Percentiles rank a stretch among this genome's conserved stretches.
Evolutionary conservation across 140 eudicot species (phyloP).

Genomic region (Senecio squalidus): DNA sequence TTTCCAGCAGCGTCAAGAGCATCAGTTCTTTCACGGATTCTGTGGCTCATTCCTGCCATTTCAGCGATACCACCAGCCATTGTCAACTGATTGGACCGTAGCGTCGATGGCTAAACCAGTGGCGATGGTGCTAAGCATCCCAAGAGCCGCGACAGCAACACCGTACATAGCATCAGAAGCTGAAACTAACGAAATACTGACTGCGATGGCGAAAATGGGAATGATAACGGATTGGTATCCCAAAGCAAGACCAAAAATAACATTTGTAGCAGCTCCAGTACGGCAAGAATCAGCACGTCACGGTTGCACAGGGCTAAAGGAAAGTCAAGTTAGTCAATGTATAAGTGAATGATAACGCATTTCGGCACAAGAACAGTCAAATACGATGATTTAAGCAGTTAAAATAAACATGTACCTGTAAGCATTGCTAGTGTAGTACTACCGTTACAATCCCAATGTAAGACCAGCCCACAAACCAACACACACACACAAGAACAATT

Average conservation of each 20-base stretch:
- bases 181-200: constrained; percentile 58
- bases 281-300: constrained; percentile 80
- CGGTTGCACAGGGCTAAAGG: constrained; percentile 61
- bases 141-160: constrained; percentile 66
- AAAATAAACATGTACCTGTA: constrained; percentile 33
- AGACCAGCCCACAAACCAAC: constrained; percentile 65
- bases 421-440: constrained; percentile 56
- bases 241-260: constrained; percentile 65
- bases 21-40: constrained; percentile 61
- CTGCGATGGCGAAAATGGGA: constrained; percentile 57
- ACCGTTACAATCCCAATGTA: constrained; percentile 44
- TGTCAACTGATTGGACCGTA: constrained; percentile 75
- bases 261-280: constrained; percentile 70
- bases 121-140: constrained; percentile 74
- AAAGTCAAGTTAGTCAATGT: constrained; percentile 11
- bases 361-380: neutral
- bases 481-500: constrained; percentile 45
- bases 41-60: constrained; percentile 71
- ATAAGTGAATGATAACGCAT: neutral
- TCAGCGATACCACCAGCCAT: constrained; percentile 70
- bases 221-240: constrained; percentile 62
- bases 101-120: constrained; percentile 70
- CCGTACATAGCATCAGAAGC: constrained; percentile 74
- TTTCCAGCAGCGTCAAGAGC: constrained; percentile 83
- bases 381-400: neutral